These are phyloP conservation scores for Uronychia binucleata DNA, from an alignment of 73 alveolate species.

Conservation along the genomic window DNA sequence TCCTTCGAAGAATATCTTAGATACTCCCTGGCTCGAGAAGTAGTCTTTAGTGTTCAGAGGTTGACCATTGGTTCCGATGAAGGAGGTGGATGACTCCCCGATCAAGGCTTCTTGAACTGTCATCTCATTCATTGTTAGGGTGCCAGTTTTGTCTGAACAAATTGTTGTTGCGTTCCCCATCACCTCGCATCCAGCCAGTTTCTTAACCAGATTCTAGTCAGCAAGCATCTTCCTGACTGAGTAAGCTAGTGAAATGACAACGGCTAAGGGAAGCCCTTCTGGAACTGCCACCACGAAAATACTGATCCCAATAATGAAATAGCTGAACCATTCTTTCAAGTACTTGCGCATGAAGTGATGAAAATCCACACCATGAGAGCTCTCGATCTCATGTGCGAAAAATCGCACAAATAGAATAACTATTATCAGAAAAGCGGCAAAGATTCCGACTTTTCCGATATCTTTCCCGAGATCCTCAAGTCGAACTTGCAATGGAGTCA, in stretches of 20 bases:
- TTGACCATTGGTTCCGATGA: slow-evolving; percentile 13
- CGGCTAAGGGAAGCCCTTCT: slow-evolving; percentile 95
- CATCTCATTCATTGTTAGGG: slow-evolving; percentile 81
- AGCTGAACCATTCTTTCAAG: slow-evolving; percentile 62
- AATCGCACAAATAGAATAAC: slow-evolving; percentile 56
- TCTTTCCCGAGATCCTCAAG: slow-evolving; percentile 63
- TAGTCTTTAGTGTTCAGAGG: slow-evolving; percentile 5
- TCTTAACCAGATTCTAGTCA: slow-evolving; percentile 81
- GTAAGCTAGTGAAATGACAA: slow-evolving; percentile 80
- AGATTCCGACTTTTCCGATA: slow-evolving; percentile 63
- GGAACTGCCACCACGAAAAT: slow-evolving; percentile 93
- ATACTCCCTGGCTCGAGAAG: slow-evolving; percentile 9
- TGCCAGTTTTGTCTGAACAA: slow-evolving; percentile 97
- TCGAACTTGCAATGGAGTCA: slow-evolving; percentile 59
- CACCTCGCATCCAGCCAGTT: slow-evolving; percentile 91
- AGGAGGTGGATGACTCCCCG: no score
- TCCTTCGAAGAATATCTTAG: slow-evolving; percentile 42
- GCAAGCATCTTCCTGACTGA: slow-evolving; percentile 88
- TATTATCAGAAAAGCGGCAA: slow-evolving; percentile 47
- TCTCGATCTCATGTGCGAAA: slow-evolving; percentile 20
- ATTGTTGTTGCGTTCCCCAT: slow-evolving; percentile 94
- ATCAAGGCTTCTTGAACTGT: slow-evolving; percentile 50
- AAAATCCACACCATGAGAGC: slow-evolving; percentile 39
- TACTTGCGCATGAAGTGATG: slow-evolving; percentile 49
- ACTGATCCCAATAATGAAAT: slow-evolving; percentile 77